Percentiles rank a stretch among this genome's conserved stretches.
These are phyloP conservation scores for Russula foetens DNA, from an alignment of 768 basidiomycete genomes.

Conservation along the genomic window DNA sequence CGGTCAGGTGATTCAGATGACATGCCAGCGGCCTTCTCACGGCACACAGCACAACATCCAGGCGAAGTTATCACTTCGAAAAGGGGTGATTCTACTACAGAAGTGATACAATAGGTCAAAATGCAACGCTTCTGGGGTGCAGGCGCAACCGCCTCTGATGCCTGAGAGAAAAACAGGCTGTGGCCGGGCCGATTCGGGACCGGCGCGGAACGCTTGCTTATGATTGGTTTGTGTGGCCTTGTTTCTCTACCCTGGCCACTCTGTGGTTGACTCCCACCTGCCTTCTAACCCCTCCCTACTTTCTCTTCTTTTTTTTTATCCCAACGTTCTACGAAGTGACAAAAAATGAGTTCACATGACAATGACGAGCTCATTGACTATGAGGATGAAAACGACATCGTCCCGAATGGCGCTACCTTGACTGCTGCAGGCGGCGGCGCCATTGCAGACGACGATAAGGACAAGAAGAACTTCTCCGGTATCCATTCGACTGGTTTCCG, in stretches of 20 bases:
- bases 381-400: slow-evolving; percentile 82
- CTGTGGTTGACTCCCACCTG: slow-evolving; percentile 21
- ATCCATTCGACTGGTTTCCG: slow-evolving; percentile 99
- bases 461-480: slow-evolving; percentile 97
- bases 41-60: not conserved
- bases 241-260: slow-evolving; percentile 3
- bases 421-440: slow-evolving; percentile 39
- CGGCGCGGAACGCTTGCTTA: not conserved
- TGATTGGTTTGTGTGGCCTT: slow-evolving; percentile 14
- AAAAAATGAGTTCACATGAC: slow-evolving; percentile 68
- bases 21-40: not conserved
- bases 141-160: too few relatives aligned
- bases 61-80: too few relatives aligned
- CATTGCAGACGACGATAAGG: slow-evolving; percentile 53
- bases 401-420: slow-evolving; percentile 49
- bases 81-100: too few relatives aligned
- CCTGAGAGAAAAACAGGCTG: too few relatives aligned
- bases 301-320: slow-evolving; percentile 23
- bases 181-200: not conserved
- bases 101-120: too few relatives aligned
- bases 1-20: slow-evolving; percentile 10
- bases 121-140: too few relatives aligned
- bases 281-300: slow-evolving; percentile 24
- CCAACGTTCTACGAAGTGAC: slow-evolving; percentile 24
- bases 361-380: slow-evolving; percentile 93